A percentile compares a stretch with the other conserved stretches of the same genome.
Conservation (phyloP, 495 filamentous ascomycete species). For the Collariella sp. region DNA sequence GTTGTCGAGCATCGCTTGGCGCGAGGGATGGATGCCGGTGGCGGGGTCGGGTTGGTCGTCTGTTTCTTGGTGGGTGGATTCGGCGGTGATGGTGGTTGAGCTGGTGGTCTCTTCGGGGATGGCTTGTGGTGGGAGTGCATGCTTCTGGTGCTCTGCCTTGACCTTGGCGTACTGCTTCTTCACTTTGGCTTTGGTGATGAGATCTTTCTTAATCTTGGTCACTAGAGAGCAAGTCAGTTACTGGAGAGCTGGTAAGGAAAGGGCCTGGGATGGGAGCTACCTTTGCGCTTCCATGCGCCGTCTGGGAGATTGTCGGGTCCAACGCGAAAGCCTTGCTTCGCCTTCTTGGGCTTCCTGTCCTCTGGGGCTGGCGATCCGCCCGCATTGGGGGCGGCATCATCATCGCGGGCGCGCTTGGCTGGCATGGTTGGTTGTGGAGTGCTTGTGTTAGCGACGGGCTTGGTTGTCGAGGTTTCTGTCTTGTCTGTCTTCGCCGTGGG, state of each 20-base stretch:
- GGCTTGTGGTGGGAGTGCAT: constrained; percentile 6
- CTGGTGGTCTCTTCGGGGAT: constrained; percentile 8
- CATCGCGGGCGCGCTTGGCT: constrained; percentile 52
- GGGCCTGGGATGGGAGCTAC: constrained; percentile 32
- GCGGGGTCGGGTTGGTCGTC: constrained; percentile 57
- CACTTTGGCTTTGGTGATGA: constrained; percentile 90
- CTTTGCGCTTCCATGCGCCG: constrained; percentile 83
- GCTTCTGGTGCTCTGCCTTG: constrained; percentile 42
- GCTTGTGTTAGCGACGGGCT: neutral
- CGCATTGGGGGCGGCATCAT: constrained; percentile 20
- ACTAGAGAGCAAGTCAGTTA: constrained; percentile 42
- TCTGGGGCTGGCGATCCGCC: constrained; percentile 2
- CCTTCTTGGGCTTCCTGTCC: constrained; percentile 35
- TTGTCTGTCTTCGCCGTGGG: neutral
- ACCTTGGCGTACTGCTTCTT: constrained; percentile 90
- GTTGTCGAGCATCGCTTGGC: constrained; percentile 57
- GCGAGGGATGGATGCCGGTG: constrained; percentile 61
- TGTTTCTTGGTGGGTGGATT: constrained; percentile 13
- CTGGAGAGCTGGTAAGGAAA: neutral
- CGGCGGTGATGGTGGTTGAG: constrained; percentile 14
- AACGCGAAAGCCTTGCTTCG: constrained; percentile 52
- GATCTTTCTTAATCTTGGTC: constrained; percentile 80
- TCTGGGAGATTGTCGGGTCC: constrained; percentile 91
- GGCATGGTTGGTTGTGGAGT: constrained; percentile 44
- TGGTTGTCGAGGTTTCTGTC: neutral